A percentile compares a stretch with the other conserved stretches of the same genome.
Evolutionary conservation across 1,284 basidiomycete genomes (phyloP).

Genomic region (Quambalaria eucalypti): DNA sequence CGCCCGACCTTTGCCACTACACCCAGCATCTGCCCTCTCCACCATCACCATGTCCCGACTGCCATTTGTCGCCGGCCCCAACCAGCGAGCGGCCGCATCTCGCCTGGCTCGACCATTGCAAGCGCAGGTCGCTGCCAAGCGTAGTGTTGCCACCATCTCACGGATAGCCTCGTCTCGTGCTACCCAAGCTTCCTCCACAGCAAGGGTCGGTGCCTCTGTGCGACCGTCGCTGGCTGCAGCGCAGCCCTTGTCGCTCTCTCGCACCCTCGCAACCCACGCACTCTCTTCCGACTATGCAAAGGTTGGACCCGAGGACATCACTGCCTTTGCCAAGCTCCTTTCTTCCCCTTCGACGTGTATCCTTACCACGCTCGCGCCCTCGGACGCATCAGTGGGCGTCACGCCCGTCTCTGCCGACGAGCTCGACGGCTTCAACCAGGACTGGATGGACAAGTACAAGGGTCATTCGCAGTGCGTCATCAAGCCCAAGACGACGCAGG

Average conservation of each 20-base stretch:
- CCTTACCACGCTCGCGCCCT: slow-evolving; percentile 50
- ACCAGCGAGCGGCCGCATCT: too few species aligned
- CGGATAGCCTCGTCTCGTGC: too few species aligned
- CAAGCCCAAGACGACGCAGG: slow-evolving; percentile 74
- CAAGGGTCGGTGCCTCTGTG: background rate
- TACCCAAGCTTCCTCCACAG: too few species aligned
- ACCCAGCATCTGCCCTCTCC: too few species aligned
- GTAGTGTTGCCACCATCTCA: too few species aligned
- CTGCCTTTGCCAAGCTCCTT: slow-evolving; percentile 50
- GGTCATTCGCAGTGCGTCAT: slow-evolving; percentile 75
- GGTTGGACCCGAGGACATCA: slow-evolving; percentile 50
- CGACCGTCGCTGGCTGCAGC: background rate
- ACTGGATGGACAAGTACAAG: slow-evolving; percentile 96
- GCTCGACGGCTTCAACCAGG: slow-evolving; percentile 72
- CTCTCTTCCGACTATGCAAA: slow-evolving; percentile 51
- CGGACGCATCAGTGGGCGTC: slow-evolving; percentile 6
- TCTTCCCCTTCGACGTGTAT: slow-evolving; percentile 49
- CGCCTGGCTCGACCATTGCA: too few species aligned
- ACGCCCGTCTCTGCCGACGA: slow-evolving; percentile 54
- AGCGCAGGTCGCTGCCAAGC: too few species aligned
- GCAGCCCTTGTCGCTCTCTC: background rate
- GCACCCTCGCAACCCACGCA: slow-evolving; percentile 52
- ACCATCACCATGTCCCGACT: too few species aligned
- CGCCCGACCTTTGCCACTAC: too few species aligned
- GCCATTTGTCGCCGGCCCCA: too few species aligned